These are phyloP conservation scores for Baorangia bicolor DNA, from an alignment of 768 basidiomycete species.

Conservation along the genomic window DNA sequence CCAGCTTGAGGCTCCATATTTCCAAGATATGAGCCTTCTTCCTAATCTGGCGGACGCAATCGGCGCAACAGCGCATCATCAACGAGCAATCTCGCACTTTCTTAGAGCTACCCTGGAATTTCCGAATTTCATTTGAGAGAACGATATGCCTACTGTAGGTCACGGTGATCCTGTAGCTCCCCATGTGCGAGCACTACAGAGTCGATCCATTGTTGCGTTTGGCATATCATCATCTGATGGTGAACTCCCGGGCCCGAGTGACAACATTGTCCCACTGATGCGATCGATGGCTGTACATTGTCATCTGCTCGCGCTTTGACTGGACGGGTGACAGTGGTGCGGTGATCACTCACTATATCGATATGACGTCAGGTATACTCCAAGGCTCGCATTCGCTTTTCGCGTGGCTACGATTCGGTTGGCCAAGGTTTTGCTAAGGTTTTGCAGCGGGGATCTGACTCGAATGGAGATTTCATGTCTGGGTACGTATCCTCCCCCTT, in stretches of 20 bases:
- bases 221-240: neutral
- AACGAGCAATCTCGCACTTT: neutral
- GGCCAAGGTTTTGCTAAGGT: neutral
- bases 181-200: neutral
- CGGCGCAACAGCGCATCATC: neutral
- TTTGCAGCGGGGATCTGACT: neutral
- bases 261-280: neutral
- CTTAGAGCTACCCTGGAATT: neutral
- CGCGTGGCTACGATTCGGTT: neutral
- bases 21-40: neutral
- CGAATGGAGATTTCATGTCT: neutral
- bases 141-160: neutral
- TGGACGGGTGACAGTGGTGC: no score
- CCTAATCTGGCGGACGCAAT: neutral
- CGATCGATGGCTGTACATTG: neutral
- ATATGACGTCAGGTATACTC: neutral
- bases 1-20: no score
- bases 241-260: neutral
- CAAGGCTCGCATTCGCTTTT: neutral
- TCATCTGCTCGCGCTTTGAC: neutral
- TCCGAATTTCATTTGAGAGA: neutral
- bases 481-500: no score
- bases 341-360: neutral
- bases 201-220: neutral
- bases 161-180: neutral